Conservation (phyloP, 257 asterid genomes). For the Plantago ovata region DNA sequence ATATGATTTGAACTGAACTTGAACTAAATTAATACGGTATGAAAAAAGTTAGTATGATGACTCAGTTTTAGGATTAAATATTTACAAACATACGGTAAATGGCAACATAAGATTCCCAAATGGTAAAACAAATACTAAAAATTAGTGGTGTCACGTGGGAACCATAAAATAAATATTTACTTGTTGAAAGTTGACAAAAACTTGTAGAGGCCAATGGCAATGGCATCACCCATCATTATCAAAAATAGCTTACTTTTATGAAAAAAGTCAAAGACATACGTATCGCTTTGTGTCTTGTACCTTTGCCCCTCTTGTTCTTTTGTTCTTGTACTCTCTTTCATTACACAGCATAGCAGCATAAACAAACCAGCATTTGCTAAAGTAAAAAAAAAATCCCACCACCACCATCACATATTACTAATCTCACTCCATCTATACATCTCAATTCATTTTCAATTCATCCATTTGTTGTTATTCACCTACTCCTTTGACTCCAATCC, state of each 20-base stretch:
- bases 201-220: not conserved
- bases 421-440: constrained; percentile 27
- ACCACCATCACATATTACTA: too few relatives aligned
- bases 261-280: constrained; percentile 24
- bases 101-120: too few relatives aligned
- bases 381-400: constrained; percentile 38
- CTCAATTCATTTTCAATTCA: constrained; percentile 13
- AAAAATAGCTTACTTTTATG: too few relatives aligned
- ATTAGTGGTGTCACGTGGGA: too few relatives aligned
- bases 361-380: constrained; percentile 22
- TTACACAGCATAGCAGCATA: too few relatives aligned
- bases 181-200: constrained; percentile 22
- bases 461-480: constrained; percentile 1
- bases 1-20: too few relatives aligned
- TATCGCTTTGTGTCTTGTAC: constrained; percentile 19
- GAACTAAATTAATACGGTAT: too few relatives aligned
- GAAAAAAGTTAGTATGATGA: too few relatives aligned
- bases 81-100: too few relatives aligned
- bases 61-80: too few relatives aligned
- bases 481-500: not conserved
- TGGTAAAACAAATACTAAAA: not conserved
- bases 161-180: not conserved
- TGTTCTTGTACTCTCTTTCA: constrained; percentile 3
- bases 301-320: too few relatives aligned
- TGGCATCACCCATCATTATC: too few relatives aligned